Evolutionary conservation across 768 basidiomycete genomes (phyloP).

Genomic region (Suillus ampliporus): DNA sequence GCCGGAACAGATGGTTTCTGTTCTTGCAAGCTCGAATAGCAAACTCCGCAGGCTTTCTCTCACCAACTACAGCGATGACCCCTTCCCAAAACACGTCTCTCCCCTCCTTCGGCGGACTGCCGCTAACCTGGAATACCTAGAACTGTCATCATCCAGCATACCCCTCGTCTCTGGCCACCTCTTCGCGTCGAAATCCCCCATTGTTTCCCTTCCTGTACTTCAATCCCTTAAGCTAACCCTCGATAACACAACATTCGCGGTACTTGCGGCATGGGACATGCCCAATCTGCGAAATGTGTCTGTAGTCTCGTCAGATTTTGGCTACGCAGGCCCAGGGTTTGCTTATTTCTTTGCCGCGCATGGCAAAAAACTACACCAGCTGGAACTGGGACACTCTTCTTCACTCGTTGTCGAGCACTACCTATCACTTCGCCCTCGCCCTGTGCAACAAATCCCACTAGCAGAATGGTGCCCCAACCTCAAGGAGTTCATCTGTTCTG

Average conservation of each 20-base stretch:
- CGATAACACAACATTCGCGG: conserved; percentile 72
- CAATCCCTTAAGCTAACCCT: conserved; percentile 71
- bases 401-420: conserved; percentile 72
- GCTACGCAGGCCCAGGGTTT: conserved; percentile 70
- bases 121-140: conserved; percentile 65
- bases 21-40: conserved; percentile 59
- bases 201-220: conserved; percentile 61
- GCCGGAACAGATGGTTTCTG: conserved; percentile 62
- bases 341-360: conserved; percentile 69
- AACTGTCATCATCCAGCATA: conserved; percentile 64
- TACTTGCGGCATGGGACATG: conserved; percentile 71
- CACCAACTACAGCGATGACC: conserved; percentile 74
- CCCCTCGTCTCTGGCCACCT: conserved; percentile 43
- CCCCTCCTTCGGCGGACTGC: conserved; percentile 59
- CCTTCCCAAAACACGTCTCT: conserved; percentile 59
- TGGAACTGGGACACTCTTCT: conserved; percentile 76
- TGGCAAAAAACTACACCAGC: conserved; percentile 62
- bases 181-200: conserved; percentile 21
- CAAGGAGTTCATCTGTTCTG: conserved; percentile 71
- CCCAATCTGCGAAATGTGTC: conserved; percentile 66
- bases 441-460: conserved; percentile 49
- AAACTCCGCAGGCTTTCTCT: conserved; percentile 64
- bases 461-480: conserved; percentile 76
- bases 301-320: conserved; percentile 73
- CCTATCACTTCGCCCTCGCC: conserved; percentile 51